These are phyloP conservation scores for Monosporozyma yasuniensis DNA, from an alignment of 805 yeast genomes.

Conservation along the genomic window DNA sequence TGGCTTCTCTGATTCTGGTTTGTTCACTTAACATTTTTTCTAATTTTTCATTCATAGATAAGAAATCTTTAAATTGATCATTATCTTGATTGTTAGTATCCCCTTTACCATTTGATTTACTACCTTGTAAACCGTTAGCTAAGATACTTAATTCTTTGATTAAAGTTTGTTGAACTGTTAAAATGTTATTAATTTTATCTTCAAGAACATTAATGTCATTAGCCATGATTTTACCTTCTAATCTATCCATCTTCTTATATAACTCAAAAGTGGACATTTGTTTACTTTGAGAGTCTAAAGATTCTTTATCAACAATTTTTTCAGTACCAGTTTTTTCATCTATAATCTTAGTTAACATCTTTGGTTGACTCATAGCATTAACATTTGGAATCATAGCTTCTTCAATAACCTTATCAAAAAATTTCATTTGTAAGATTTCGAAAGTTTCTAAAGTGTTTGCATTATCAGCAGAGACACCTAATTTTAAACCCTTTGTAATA, in stretches of 20 bases:
- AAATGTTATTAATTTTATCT: slow-evolving; percentile 17
- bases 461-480: slow-evolving; percentile 49
- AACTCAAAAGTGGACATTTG: slow-evolving; percentile 20
- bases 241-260: slow-evolving; percentile 25
- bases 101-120: not conserved
- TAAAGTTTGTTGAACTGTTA: slow-evolving; percentile 18
- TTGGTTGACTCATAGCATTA: slow-evolving; percentile 37
- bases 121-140: slow-evolving; percentile 4
- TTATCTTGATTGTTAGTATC: slow-evolving; percentile 3
- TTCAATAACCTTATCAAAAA: slow-evolving; percentile 44
- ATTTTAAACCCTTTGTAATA: slow-evolving; percentile 21
- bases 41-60: slow-evolving; percentile 25
- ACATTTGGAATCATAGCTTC: slow-evolving; percentile 55
- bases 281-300: slow-evolving; percentile 18
- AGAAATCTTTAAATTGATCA: slow-evolving; percentile 23
- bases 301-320: slow-evolving; percentile 24
- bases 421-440: slow-evolving; percentile 53
- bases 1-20: slow-evolving; percentile 21
- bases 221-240: slow-evolving; percentile 31
- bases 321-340: slow-evolving; percentile 31
- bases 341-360: slow-evolving; percentile 36
- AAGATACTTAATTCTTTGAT: slow-evolving; percentile 17
- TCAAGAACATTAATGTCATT: slow-evolving; percentile 26
- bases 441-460: slow-evolving; percentile 46
- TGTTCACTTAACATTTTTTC: slow-evolving; percentile 26